phyloP scores from a whole-genome alignment of 352 stramenopile genomes.

The Lagenidium giganteum region DNA sequence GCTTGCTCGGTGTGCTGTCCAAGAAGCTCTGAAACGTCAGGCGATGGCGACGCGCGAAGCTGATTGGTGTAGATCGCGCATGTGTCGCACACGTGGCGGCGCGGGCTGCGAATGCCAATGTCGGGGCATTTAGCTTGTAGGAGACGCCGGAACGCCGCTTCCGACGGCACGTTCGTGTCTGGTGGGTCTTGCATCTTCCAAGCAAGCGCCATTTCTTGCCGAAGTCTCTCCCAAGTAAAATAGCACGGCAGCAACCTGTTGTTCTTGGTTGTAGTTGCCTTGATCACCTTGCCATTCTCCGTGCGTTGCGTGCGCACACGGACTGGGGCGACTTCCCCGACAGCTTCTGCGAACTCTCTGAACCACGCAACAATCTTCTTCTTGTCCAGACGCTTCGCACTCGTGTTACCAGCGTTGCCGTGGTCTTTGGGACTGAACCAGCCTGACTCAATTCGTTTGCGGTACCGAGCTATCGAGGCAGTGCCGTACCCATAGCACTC shows the following conservation, averaged over 20 bases:
- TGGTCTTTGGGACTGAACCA: too few relatives aligned
- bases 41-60: neutral
- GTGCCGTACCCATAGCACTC: too few relatives aligned
- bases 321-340: neutral
- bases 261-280: neutral
- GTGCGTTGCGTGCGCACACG: neutral
- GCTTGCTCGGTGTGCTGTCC: neutral
- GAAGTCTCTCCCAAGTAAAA: neutral
- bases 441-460: too few relatives aligned
- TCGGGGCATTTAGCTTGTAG: neutral
- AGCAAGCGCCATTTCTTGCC: neutral
- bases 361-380: neutral
- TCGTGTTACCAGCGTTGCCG: constrained; percentile 1
- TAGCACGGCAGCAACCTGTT: neutral
- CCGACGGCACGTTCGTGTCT: neutral
- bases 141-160: neutral
- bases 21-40: neutral
- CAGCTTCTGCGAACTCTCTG: neutral
- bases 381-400: neutral
- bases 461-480: too few relatives aligned
- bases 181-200: too few relatives aligned
- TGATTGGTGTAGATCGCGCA: constrained; percentile 1
- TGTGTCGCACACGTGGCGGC: neutral
- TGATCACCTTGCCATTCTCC: constrained; percentile 1
- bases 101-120: neutral